Evolutionary conservation across 2,329 filamentous ascomycete species (phyloP).

Genomic region (Peltaster fructicola): DNA sequence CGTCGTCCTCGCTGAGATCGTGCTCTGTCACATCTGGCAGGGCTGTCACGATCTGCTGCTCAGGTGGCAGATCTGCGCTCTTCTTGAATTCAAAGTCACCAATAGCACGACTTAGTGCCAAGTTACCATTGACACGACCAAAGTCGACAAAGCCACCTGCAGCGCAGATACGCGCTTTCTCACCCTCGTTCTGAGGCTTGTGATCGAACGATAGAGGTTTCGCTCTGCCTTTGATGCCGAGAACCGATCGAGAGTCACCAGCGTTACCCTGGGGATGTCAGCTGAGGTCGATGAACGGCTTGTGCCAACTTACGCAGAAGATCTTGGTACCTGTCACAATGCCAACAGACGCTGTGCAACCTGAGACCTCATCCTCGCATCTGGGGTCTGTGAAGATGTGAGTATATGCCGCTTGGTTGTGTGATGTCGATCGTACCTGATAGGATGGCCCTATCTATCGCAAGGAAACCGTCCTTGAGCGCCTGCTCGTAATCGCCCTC

Average conservation of each 20-base stretch:
- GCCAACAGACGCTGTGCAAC: slow-evolving; percentile 86
- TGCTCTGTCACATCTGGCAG: slow-evolving; percentile 89
- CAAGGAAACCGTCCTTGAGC: slow-evolving; percentile 90
- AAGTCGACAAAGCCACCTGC: slow-evolving; percentile 98
- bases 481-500: slow-evolving; percentile 84
- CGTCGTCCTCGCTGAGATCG: slow-evolving; percentile 80
- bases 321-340: slow-evolving; percentile 83
- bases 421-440: slow-evolving; percentile 59
- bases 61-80: slow-evolving; percentile 88
- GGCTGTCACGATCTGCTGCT: slow-evolving; percentile 95
- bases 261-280: slow-evolving; percentile 59
- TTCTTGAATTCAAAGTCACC: slow-evolving; percentile 99
- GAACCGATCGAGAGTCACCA: slow-evolving; percentile 83
- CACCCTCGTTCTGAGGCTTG: slow-evolving; percentile 95
- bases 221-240: slow-evolving; percentile 90
- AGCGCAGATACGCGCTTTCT: slow-evolving; percentile 89
- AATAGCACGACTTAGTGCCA: slow-evolving; percentile 89
- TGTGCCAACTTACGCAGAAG: slow-evolving; percentile 57
- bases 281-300: neutral
- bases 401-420: too few species aligned
- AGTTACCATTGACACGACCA: slow-evolving; percentile 92
- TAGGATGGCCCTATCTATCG: slow-evolving; percentile 86
- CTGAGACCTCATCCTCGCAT: slow-evolving; percentile 95
- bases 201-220: slow-evolving; percentile 98
- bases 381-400: slow-evolving; percentile 52